phyloP scores from a whole-genome alignment of 164 flowering plant species.

The Vitis amurensis region DNA sequence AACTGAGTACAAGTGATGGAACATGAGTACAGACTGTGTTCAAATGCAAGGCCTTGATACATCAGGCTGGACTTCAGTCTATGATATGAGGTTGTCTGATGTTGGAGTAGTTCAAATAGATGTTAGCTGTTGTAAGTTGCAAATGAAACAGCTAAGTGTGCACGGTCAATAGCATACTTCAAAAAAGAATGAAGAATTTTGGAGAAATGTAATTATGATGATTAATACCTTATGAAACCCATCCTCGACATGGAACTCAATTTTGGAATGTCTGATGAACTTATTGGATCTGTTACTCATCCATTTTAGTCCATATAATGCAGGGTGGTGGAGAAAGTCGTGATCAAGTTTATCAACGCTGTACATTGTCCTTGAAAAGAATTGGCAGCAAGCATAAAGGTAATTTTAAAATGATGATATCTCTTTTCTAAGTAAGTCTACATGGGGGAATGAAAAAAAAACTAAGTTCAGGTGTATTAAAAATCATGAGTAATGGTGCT shows the following conservation, averaged over 20 bases:
- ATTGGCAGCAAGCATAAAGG: conserved; percentile 78
- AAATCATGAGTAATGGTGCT: too few species aligned
- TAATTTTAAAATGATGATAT: conserved; percentile 11
- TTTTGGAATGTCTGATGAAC: background rate
- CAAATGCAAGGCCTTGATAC: too few species aligned
- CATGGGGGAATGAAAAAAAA: background rate
- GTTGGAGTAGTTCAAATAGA: too few species aligned
- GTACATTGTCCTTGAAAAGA: conserved; percentile 59
- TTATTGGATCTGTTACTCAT: conserved; percentile 1
- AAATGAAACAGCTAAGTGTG: too few species aligned
- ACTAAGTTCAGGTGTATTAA: background rate
- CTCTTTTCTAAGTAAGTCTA: background rate
- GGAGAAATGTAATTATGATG: background rate
- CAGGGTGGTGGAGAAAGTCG: conserved; percentile 98
- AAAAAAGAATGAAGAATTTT: background rate
- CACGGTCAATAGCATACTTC: background rate
- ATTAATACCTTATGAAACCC: background rate
- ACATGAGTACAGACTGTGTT: too few species aligned
- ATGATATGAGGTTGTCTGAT: too few species aligned
- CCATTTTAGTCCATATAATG: conserved; percentile 11
- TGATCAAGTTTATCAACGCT: conserved; percentile 61
- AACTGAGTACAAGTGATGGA: too few species aligned
- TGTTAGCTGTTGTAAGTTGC: too few species aligned
- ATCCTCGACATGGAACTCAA: background rate
- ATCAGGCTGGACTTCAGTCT: too few species aligned